Evolutionary conservation across 1,139 yeast species (phyloP), one percentile per base, ranked within the genome.

Genomic region (Protomyces inundatus): DNA sequence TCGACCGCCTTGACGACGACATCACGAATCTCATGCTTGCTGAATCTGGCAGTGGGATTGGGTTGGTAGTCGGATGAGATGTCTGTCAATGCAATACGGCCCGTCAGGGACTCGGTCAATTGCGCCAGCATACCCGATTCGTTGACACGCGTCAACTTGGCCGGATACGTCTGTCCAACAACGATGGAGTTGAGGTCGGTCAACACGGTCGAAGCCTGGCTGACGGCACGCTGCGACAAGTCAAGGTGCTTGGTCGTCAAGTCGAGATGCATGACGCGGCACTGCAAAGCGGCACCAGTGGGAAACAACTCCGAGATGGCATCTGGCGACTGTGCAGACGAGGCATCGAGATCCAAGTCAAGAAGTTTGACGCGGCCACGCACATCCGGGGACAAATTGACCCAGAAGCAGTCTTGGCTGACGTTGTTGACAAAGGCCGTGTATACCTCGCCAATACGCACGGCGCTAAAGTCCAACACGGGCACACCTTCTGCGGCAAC

Each of bases 21-120:
- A 69, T 96, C 82, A 51, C 86, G 83, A 59, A 84, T 79, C 66
- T 84, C 84, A 68, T 85, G 85, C 10, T 79, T 75, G 39, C 79
- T 76, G 73, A 80, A 89, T 0, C 77, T 79, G n/a, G 79, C 80
- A 55, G 83, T 79, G 36, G 71, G 67, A 14, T 68, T 69, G 14
- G 80, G 78, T 37, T 84, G 79, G 72, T 84, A 89, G 71, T 89
- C 87, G 70, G 87, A 83, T 68, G 88, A 79, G 14, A 95, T 90
- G 74, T 90, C 97, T 3, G 95, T 86, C 58, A 86, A 80, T 72
- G 79, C 85, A 3, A 90, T 83, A 67, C 85, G 80, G 37, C 90
- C 97, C 62, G 66, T 35, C 32, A 67, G 51, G 30, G 54, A 52
- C 55, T 66, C 69, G 46, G 66, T 64, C 40, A 67, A 75, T 68